These are phyloP conservation scores for Triangularia setosa DNA, from an alignment of 2,329 filamentous ascomycete species.

Conservation along the genomic window DNA sequence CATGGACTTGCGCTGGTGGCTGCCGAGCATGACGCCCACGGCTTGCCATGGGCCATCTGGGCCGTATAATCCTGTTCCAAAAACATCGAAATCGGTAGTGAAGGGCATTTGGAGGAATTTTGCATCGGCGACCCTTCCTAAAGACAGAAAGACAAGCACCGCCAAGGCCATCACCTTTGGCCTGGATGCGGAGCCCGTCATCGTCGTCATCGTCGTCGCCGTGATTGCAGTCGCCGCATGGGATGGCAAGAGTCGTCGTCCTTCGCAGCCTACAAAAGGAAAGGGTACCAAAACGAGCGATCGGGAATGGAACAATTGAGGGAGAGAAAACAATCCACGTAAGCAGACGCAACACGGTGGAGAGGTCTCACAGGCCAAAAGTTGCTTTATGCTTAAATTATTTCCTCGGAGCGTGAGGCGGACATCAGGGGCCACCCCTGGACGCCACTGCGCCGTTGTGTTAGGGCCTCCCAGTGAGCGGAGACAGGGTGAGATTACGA, in stretches of 20 bases:
- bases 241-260: neutral
- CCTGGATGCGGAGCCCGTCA: neutral
- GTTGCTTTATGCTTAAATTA: neutral
- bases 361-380: neutral
- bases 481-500: neutral
- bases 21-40: constrained; percentile 10
- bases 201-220: neutral
- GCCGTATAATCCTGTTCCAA: constrained; percentile 3
- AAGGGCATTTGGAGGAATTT: neutral
- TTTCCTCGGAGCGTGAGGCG: neutral
- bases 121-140: neutral
- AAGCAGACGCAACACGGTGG: neutral
- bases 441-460: neutral
- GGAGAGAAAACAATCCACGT: neutral
- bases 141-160: neutral
- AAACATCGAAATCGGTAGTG: neutral
- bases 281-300: neutral
- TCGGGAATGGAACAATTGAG: neutral
- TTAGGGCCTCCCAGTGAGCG: neutral
- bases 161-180: neutral
- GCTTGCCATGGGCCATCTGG: constrained; percentile 24
- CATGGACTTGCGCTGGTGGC: neutral
- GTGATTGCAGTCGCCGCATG: neutral
- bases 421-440: neutral
- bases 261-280: neutral